Percentiles rank a stretch among this genome's conserved stretches.
phyloP scores from a whole-genome alignment of 1,139 yeast genomes.

The Suhomyces ambrosiae region DNA sequence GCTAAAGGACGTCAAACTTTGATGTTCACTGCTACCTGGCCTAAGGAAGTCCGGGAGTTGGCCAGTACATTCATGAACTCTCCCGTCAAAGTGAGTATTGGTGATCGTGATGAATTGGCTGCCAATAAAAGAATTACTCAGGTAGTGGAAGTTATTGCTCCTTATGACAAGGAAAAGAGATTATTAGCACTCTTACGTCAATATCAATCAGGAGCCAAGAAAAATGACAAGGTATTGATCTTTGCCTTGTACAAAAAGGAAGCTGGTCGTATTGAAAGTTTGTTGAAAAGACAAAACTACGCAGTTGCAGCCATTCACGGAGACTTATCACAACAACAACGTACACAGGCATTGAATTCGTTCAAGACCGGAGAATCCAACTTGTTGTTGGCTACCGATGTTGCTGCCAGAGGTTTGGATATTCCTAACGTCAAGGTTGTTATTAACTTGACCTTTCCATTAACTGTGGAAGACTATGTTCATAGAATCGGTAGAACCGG shows the following conservation, averaged over 20 bases:
- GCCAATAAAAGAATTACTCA: slow-evolving; percentile 95
- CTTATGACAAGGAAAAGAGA: slow-evolving; percentile 75
- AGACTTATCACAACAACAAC: slow-evolving; percentile 87
- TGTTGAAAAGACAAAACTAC: slow-evolving; percentile 72
- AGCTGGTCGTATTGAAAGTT: slow-evolving; percentile 85
- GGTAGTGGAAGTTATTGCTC: slow-evolving; percentile 89
- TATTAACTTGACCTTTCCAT: slow-evolving; percentile 93
- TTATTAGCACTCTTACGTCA: slow-evolving; percentile 70
- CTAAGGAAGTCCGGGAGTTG: slow-evolving; percentile 88
- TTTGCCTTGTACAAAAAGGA: slow-evolving; percentile 97
- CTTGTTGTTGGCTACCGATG: slow-evolving; percentile 92
- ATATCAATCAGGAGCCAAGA: slow-evolving; percentile 67
- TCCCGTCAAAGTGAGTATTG: slow-evolving; percentile 89
- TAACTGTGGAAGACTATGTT: slow-evolving; percentile 96
- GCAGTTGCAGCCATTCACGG: slow-evolving; percentile 94
- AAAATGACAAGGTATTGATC: slow-evolving; percentile 79
- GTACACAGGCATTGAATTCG: slow-evolving; percentile 82
- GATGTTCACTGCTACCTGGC: slow-evolving; percentile 91
- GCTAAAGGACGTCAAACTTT: slow-evolving; percentile 67
- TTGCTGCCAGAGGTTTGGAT: slow-evolving; percentile 98
- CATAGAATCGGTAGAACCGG: slow-evolving; percentile 99
- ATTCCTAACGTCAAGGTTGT: slow-evolving; percentile 97
- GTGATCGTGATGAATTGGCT: slow-evolving; percentile 88
- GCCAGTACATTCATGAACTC: slow-evolving; percentile 80
- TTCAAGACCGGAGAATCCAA: slow-evolving; percentile 82